phyloP scores from a whole-genome alignment of 257 asterid genomes.

The Salvia miltiorrhiza region DNA sequence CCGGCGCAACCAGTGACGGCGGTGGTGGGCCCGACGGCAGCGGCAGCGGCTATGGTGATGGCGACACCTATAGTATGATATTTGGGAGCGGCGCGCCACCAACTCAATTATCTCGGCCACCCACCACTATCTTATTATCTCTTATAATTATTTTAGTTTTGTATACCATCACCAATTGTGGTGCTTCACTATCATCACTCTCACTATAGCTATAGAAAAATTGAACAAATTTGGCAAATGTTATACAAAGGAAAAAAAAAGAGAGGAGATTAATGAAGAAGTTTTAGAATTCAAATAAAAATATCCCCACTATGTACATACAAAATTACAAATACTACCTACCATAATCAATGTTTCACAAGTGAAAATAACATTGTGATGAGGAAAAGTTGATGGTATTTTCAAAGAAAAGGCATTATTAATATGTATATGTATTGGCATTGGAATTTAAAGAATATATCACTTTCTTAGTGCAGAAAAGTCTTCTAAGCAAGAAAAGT shows the following conservation, averaged over 20 bases:
- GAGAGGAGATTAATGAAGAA: not conserved
- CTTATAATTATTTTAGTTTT: slow-evolving; percentile 42
- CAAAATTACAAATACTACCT: not conserved
- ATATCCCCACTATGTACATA: slow-evolving; percentile 13
- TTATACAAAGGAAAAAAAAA: not conserved
- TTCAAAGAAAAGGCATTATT: not conserved
- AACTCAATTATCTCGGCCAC: slow-evolving; percentile 38
- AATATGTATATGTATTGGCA: no score
- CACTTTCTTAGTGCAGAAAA: no score
- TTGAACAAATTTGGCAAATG: slow-evolving; percentile 3
- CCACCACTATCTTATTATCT: slow-evolving; percentile 40
- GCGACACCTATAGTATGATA: slow-evolving; percentile 55
- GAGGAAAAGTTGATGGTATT: not conserved
- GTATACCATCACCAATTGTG: slow-evolving; percentile 40
- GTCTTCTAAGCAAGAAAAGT: no score
- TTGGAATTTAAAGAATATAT: no score
- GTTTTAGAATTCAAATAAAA: slow-evolving; percentile 5
- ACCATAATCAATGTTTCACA: not conserved
- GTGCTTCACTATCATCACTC: slow-evolving; percentile 35
- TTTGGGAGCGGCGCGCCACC: slow-evolving; percentile 61
- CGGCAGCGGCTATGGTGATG: slow-evolving; percentile 26
- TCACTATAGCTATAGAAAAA: slow-evolving; percentile 23
- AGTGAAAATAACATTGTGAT: not conserved
- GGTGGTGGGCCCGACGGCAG: slow-evolving; percentile 35
- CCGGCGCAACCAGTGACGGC: slow-evolving; percentile 35